phyloP scores from a whole-genome alignment of 192 early-diverging fungal genomes.

The Kappamyces sp. region DNA sequence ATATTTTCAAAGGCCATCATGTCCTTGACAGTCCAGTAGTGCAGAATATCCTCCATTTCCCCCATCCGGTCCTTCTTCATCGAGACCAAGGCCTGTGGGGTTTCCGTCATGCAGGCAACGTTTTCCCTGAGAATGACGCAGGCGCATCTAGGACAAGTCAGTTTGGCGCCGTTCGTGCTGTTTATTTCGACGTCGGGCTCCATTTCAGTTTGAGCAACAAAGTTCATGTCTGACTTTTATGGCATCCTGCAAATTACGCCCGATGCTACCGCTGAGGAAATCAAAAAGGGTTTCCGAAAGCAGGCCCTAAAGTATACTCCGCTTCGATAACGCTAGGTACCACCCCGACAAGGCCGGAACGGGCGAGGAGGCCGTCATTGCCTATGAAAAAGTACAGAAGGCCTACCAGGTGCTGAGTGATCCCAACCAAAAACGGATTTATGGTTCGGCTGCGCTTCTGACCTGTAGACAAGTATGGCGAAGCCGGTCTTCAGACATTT shows the following conservation, averaged over 20 bases:
- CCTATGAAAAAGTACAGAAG: slow-evolving; percentile 80
- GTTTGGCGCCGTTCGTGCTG: no score
- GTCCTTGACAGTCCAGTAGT: slow-evolving; percentile 27
- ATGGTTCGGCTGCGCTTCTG: slow-evolving; percentile 68
- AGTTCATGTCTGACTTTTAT: background rate
- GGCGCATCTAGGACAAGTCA: no score
- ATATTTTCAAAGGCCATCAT: slow-evolving; percentile 43
- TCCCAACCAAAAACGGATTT: slow-evolving; percentile 74
- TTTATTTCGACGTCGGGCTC: no score
- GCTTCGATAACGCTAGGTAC: slow-evolving; percentile 52
- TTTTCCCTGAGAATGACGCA: no score
- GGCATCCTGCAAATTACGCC: background rate
- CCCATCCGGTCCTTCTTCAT: background rate
- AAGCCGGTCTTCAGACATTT: slow-evolving; percentile 43
- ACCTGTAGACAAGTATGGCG: slow-evolving; percentile 33
- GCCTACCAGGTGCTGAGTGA: slow-evolving; percentile 76
- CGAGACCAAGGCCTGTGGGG: background rate
- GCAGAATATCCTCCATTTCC: background rate
- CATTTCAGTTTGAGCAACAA: no score
- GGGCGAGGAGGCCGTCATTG: slow-evolving; percentile 40
- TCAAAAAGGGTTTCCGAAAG: background rate
- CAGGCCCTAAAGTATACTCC: slow-evolving; percentile 17
- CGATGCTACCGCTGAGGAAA: background rate
- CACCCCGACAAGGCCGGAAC: slow-evolving; percentile 66
- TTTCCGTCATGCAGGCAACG: no score